A percentile compares a stretch with the other conserved stretches of the same genome.
Evolutionary conservation across 345 rosid genomes (phyloP).

Genomic region (Salix exigua): DNA sequence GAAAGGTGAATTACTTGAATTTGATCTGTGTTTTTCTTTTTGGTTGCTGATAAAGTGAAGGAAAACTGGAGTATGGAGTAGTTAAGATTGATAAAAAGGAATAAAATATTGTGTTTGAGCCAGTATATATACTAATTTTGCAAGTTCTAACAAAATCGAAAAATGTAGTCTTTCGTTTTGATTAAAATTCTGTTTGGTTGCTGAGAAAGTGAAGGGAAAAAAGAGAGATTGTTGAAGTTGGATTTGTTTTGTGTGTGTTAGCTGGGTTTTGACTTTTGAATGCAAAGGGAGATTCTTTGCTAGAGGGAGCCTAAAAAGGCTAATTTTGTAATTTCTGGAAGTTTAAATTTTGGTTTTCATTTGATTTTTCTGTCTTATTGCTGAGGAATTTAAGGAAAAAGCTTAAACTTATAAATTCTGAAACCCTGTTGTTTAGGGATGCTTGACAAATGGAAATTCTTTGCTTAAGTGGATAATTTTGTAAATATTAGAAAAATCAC

Average conservation of each 20-base stretch:
- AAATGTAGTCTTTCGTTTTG: neutral
- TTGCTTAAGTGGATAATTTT: neutral
- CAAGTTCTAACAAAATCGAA: neutral
- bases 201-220: neutral
- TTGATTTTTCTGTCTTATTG: neutral
- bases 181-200: constrained; percentile 20
- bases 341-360: neutral
- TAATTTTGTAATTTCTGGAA: neutral
- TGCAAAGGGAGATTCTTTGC: neutral
- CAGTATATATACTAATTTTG: neutral
- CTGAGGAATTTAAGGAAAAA: neutral
- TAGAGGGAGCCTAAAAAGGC: neutral
- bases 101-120: neutral
- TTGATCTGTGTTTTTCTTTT: neutral
- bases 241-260: too few species aligned
- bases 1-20: neutral
- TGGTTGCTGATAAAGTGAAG: neutral
- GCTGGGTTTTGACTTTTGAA: too few species aligned
- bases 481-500: neutral
- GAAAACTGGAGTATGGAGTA: neutral
- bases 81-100: neutral
- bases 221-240: neutral
- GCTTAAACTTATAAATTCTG: neutral
- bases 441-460: neutral
- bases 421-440: neutral